Evolutionary conservation across 2,329 filamentous ascomycete genomes (phyloP), one percentile per base, ranked within the genome.

Genomic region (Fusarium mexicanum): DNA sequence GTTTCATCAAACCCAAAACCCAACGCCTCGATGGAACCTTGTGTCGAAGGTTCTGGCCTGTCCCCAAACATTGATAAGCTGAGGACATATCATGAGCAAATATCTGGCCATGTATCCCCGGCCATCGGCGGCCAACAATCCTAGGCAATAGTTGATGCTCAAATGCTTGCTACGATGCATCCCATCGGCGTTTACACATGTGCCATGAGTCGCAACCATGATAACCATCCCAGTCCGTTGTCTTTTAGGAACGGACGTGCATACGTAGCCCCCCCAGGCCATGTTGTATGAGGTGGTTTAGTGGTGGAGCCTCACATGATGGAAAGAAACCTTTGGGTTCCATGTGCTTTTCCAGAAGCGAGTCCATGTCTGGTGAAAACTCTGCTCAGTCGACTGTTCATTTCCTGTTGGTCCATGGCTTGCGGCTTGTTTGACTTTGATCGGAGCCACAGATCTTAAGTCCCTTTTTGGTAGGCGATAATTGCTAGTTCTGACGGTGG

Each of bases 301-400:
- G 64, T 67, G 66, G 66, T 73, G 51, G 51, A 29, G 24, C 55
- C 71, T 69, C 72, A 63, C 71, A 72, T 67, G 71, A 72, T 74
- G 48, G 67, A 61, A 63, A 44, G 38, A 43, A 71, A 54, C 47
- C 20, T 53, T 67, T 71, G 60, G 60, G 26, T 74, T 74, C 68
- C 64, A 69, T 50, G 37, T 51, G 38, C 50, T 61, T 41, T 74
- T 74, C 72, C 71, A 72, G 71, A 74, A 74, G 55, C 71, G 40
- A 67, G 35, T n/a, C 55, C 64, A 37, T 68, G 50, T 41, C 33
- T 68, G 47, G 40, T 69, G 67, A 74, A 74, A 74, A 74, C 43
- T 74, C 72, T 74, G 64, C 68, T 59, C 48, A 35, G n/a, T 20
- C 35, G 47, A 29, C 59, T 24, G 59, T 57, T 74, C 62, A 71